Evolutionary conservation across 139 green algal species (phyloP), one percentile per base, ranked within the genome.

Genomic region (Chloropicon primus): DNA sequence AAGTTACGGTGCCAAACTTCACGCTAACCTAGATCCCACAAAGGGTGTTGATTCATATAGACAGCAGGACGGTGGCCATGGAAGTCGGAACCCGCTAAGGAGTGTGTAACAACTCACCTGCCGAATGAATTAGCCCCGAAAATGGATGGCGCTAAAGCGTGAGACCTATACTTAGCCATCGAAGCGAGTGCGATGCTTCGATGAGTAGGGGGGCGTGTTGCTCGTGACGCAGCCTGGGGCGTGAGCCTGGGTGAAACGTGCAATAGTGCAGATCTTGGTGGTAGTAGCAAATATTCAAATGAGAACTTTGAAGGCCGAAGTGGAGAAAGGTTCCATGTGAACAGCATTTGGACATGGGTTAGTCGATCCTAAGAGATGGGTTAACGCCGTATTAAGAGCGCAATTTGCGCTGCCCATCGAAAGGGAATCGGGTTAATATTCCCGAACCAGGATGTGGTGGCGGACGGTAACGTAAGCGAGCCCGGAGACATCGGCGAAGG

Each of bases 91-190:
- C 91, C 90, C 91, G 91, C 91, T 96, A 95, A 95, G 90, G 92
- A 96, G 90, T 96, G 92, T 95, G 92, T 95, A 96, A 96, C 91
- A 95, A 95, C 91, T 94, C 91, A 94, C 91, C 92, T 94, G 91
- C 91, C 92, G 91, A 96, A 95, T 96, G 85, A 93, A 95, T 91
- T 93, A 94, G 89, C 90, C 90, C 90, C 88, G 90, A 96, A 96
- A 96, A 94, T 96, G 91, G 90, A 96, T 96, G 90, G 89, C 91
- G 90, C 91, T 95, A 78, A 95, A 95, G 90, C 88, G 91, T 81
- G 87, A 83, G 85, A 90, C 88, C 87, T 92, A 96, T 92, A 92
- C 86, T 86, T 87, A 86, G 88, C 91, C 91, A 93, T 93, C 81
- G 85, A 81, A 79, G 87, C 86, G 91, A 93, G 85, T 93, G 87